Percentiles rank a stretch among this genome's conserved stretches.
Conservation (phyloP, 192 early-diverging fungal species). For the Radiomyces spectabilis region DNA sequence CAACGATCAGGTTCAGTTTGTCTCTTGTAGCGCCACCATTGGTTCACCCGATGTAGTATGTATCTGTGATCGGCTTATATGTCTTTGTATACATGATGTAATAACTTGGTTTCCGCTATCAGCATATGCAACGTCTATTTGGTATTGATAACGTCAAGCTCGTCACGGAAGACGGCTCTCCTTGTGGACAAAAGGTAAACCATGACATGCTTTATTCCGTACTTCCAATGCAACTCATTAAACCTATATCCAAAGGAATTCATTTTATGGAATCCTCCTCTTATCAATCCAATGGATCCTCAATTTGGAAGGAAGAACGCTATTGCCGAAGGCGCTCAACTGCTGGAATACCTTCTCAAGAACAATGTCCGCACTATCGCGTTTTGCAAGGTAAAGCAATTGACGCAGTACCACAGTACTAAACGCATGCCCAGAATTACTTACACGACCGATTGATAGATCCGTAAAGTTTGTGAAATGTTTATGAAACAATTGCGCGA, state of each 20-base stretch:
- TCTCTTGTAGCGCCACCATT: constrained; percentile 60
- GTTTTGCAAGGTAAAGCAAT: constrained; percentile 45
- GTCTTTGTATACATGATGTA: too few species aligned
- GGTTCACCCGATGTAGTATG: constrained; percentile 40
- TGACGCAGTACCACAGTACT: background rate
- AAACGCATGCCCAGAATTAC: constrained; percentile 12
- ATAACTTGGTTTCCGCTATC: too few species aligned
- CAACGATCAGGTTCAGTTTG: constrained; percentile 44
- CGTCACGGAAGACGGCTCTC: constrained; percentile 28
- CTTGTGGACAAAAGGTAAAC: constrained; percentile 24
- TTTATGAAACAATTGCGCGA: constrained; percentile 29
- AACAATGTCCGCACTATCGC: constrained; percentile 37
- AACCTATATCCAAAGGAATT: constrained; percentile 17
- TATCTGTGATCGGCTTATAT: too few species aligned
- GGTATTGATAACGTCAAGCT: constrained; percentile 13
- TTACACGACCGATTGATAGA: too few species aligned
- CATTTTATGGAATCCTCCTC: constrained; percentile 41
- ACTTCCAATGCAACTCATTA: too few species aligned
- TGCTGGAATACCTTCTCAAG: constrained; percentile 30
- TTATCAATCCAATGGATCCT: constrained; percentile 1
- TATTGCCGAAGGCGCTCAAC: constrained; percentile 17
- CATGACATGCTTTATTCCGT: background rate
- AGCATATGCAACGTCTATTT: constrained; percentile 29
- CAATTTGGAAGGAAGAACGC: constrained; percentile 2
- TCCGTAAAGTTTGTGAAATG: constrained; percentile 26